These are phyloP conservation scores for Colletotrichum graminicola DNA, from an alignment of 2,329 filamentous ascomycete genomes.

Conservation along the genomic window DNA sequence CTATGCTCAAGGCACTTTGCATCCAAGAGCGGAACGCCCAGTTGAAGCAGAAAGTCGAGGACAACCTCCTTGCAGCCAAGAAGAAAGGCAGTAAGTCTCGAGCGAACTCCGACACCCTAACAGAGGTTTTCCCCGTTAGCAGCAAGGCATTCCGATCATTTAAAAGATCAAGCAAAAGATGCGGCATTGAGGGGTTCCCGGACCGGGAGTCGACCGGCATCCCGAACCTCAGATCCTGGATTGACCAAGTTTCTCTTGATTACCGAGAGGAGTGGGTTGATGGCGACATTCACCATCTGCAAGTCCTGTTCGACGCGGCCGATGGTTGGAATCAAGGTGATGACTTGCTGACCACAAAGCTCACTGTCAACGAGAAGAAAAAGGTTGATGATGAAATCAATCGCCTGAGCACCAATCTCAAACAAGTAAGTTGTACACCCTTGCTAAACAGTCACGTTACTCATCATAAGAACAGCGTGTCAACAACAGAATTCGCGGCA, in stretches of 20 bases:
- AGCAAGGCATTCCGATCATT: conserved; percentile 34
- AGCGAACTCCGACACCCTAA: not conserved
- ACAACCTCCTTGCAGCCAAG: conserved; percentile 7
- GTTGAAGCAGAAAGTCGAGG: conserved; percentile 13
- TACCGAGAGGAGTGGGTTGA: conserved; percentile 34
- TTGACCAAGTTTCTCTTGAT: conserved; percentile 21
- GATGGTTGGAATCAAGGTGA: conserved; percentile 22
- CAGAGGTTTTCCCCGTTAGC: conserved; percentile 39
- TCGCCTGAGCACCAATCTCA: not conserved
- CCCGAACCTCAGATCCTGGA: conserved; percentile 31
- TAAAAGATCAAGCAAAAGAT: not conserved
- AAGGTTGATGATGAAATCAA: not conserved
- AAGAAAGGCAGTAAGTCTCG: not conserved
- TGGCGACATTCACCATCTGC: conserved; percentile 24
- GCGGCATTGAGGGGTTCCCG: conserved; percentile 17
- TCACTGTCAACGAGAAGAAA: not conserved
- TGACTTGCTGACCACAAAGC: not conserved
- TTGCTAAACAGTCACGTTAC: too few species aligned
- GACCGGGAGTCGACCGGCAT: conserved; percentile 35
- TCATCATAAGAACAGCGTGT: not conserved
- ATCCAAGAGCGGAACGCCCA: conserved; percentile 35
- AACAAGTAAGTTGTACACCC: not conserved
- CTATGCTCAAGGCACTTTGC: conserved; percentile 18
- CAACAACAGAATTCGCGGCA: not conserved
- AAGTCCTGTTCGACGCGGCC: conserved; percentile 38